Base-by-base conservation (phyloP, 176 grass and related monocot genomes). In the Bothriochloa decipiens region DNA sequence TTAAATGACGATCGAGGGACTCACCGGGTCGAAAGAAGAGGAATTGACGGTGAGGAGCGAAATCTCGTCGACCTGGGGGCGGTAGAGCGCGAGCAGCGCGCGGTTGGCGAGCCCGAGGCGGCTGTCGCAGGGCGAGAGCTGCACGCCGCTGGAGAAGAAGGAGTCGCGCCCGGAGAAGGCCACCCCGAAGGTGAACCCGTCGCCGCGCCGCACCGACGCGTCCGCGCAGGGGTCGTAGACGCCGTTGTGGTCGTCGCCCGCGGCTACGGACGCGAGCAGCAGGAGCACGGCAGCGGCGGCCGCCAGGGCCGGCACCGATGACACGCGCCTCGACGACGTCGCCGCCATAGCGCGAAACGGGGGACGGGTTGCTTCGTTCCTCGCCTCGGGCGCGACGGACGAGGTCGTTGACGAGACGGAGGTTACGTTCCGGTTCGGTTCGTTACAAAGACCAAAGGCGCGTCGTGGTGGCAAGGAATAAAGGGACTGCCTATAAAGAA, bases 51-150 rank as follows among this genome's bases (percentile, higher is more conserved):
- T 98, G 83, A 98, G 93, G 23, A 95, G 89, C 22, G 93, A 95
- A 88, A 98, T 98, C 87, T 98, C 96, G 78, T 98, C 93, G 74
- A 98, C 87, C 69, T 85, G 90, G 42, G 96, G 96, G 78, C 96
- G 96, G 87, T 89, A 98, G 23, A 93, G 15, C 5, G 89, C 87
- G 74, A 98, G 84, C 65, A 1, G 91, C 76, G 70, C 81, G 74
- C 83, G 37, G 17, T 33, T 26, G 20, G 73, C 26, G 23, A 98
- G 91, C 7, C 65, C 25, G 37, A 98, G 91, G 32, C 93, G 93
- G 74, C 85, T 27, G 74, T 98, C 96, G 84, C 96, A 98, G 63
- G 96, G 96, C 12, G 96, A 98, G 83, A 93, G 88, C 87, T 86
- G 93, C 32, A 85, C 85, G 68, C 77, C 74, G 77, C 83, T 80